Percentiles rank a stretch among this genome's conserved stretches.
These are phyloP conservation scores for Lathyrus oleraceus DNA, from an alignment of 306 rosid genomes.

Conservation along the genomic window DNA sequence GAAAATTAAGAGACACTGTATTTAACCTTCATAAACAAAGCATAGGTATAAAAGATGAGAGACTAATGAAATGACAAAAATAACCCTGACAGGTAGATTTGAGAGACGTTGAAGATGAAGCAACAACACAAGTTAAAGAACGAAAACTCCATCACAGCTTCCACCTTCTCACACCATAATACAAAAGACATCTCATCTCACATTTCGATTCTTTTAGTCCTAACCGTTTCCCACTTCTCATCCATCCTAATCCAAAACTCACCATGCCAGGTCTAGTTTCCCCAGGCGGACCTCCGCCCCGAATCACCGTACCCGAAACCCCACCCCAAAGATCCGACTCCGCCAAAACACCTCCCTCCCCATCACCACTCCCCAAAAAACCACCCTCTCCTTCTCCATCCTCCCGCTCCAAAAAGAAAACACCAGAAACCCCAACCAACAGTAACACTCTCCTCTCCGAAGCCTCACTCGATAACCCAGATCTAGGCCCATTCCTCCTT, in stretches of 20 bases:
- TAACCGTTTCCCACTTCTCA: not conserved
- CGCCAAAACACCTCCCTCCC: slow-evolving; percentile 69
- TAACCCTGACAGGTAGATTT: not conserved
- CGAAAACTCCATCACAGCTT: slow-evolving; percentile 19
- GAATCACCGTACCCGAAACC: slow-evolving; percentile 60
- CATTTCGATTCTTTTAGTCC: not conserved
- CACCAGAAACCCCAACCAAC: slow-evolving; percentile 57
- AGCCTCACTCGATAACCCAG: slow-evolving; percentile 89
- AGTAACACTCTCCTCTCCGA: slow-evolving; percentile 46
- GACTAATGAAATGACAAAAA: not conserved
- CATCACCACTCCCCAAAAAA: slow-evolving; percentile 66
- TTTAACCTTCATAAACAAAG: no score
- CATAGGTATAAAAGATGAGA: not conserved
- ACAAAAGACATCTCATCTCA: slow-evolving; percentile 2
- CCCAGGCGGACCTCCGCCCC: slow-evolving; percentile 60
- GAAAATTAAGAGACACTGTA: no score
- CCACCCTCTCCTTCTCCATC: slow-evolving; percentile 83
- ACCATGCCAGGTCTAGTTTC: slow-evolving; percentile 93
- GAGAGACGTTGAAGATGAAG: not conserved
- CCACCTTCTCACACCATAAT: not conserved
- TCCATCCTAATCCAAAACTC: not conserved
- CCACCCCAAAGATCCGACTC: slow-evolving; percentile 61
- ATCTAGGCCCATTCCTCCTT: slow-evolving; percentile 96
- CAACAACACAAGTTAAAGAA: not conserved
- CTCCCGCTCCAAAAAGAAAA: slow-evolving; percentile 73